Evolutionary conservation across 176 grass and related monocot species (phyloP).

Genomic region (Leersia perrieri): DNA sequence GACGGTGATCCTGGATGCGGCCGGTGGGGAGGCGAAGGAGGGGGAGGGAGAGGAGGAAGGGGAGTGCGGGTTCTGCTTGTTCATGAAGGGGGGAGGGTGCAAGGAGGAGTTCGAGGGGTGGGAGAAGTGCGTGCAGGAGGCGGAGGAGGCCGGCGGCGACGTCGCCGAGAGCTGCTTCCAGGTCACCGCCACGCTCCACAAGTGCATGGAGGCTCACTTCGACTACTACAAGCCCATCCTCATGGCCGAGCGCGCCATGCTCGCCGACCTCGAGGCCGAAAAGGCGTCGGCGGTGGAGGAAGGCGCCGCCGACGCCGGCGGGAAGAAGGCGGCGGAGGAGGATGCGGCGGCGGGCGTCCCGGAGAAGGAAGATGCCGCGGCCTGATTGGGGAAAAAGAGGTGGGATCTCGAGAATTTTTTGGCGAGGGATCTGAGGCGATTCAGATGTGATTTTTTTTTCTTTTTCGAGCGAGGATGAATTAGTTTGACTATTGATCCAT

Average conservation of each 20-base stretch:
- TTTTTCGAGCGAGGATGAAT: background rate
- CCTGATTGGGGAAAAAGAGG: background rate
- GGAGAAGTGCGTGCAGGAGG: constrained; percentile 88
- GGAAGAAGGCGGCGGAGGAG: background rate
- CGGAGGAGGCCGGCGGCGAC: constrained; percentile 53
- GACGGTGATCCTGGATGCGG: constrained; percentile 26
- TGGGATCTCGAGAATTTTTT: constrained; percentile 25
- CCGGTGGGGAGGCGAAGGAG: constrained; percentile 1
- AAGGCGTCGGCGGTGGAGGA: constrained; percentile 8
- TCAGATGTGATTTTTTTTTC: constrained; percentile 16
- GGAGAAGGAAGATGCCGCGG: constrained; percentile 3
- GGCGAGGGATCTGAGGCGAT: constrained; percentile 28
- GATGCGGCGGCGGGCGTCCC: background rate
- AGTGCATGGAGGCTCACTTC: constrained; percentile 75
- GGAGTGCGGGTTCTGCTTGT: constrained; percentile 91
- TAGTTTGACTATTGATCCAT: background rate
- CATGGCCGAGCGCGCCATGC: constrained; percentile 51
- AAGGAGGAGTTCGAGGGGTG: constrained; percentile 75
- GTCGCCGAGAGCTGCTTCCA: constrained; percentile 68
- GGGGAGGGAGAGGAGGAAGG: constrained; percentile 46
- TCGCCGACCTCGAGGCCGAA: constrained; percentile 40
- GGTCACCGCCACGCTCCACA: constrained; percentile 54
- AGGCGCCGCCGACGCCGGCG: background rate
- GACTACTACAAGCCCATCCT: constrained; percentile 86
- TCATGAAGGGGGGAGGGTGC: constrained; percentile 98